phyloP scores from a whole-genome alignment of 345 rosid species.

The Trapa incisa region DNA sequence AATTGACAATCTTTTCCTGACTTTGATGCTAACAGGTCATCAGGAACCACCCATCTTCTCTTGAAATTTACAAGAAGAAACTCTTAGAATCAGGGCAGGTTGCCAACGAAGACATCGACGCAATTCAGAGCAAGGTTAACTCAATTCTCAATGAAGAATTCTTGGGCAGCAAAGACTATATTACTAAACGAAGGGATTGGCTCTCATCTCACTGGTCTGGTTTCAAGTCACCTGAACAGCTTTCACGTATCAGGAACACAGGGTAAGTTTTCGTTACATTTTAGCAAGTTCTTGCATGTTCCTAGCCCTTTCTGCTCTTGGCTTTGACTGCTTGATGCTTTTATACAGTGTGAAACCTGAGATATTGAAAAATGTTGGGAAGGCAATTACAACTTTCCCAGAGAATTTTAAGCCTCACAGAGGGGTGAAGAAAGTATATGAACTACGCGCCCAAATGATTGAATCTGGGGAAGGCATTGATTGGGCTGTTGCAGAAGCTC shows the following conservation, averaged over 20 bases:
- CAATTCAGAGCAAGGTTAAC: conserved; percentile 12
- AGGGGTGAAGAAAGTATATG: conserved; percentile 17
- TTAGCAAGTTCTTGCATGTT: not conserved
- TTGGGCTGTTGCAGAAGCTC: conserved; percentile 19
- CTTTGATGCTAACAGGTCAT: conserved; percentile 10
- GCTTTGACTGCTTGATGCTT: not conserved
- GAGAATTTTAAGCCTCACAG: conserved; percentile 16
- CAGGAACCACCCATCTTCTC: conserved; percentile 15
- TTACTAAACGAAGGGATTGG: conserved; percentile 19
- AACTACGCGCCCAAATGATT: conserved; percentile 16
- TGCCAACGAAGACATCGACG: conserved; percentile 11
- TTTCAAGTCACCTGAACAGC: conserved; percentile 20
- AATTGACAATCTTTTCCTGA: not conserved
- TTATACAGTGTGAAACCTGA: conserved; percentile 17
- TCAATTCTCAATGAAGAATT: conserved; percentile 16
- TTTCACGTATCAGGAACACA: conserved; percentile 16
- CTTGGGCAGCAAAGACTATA: conserved; percentile 14
- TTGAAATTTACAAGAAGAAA: conserved; percentile 12
- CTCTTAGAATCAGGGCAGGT: conserved; percentile 18
- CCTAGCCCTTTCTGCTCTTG: not conserved
- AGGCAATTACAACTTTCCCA: conserved; percentile 16
- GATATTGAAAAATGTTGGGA: conserved; percentile 17
- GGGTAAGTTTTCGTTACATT: conserved; percentile 6
- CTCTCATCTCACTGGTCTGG: conserved; percentile 19
- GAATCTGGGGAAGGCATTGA: conserved; percentile 19